Conservation (phyloP, 306 rosid genomes). For the Cicer yamashitae region DNA sequence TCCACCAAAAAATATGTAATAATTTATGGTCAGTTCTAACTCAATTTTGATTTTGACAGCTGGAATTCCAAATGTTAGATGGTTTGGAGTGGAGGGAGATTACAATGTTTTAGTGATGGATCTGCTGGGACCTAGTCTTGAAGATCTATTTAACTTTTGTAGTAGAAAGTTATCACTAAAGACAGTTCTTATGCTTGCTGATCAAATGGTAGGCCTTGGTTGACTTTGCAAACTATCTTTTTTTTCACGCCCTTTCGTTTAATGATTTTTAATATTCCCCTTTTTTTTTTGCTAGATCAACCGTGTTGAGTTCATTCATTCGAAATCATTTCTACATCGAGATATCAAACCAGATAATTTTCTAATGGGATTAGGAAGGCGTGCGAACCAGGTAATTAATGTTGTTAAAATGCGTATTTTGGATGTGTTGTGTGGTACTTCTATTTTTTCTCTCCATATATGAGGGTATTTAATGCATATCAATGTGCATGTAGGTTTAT, state of each 20-base stretch:
- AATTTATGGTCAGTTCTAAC: constrained; percentile 34
- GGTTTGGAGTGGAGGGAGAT: constrained; percentile 99
- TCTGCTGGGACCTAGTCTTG: constrained; percentile 98
- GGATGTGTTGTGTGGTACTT: constrained; percentile 3
- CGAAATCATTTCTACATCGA: constrained; percentile 91
- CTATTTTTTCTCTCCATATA: neutral
- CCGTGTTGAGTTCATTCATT: constrained; percentile 91
- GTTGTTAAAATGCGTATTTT: constrained; percentile 33
- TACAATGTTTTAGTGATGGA: constrained; percentile 95
- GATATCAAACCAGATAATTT: constrained; percentile 98
- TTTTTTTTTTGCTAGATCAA: constrained; percentile 62
- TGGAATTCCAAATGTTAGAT: constrained; percentile 89
- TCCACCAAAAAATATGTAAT: neutral
- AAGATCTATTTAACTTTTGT: constrained; percentile 94
- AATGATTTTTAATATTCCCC: neutral
- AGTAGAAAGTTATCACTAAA: constrained; percentile 90
- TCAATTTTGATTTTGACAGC: constrained; percentile 62
- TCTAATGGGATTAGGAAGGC: constrained; percentile 98
- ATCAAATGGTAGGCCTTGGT: constrained; percentile 79
- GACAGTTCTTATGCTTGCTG: constrained; percentile 96
- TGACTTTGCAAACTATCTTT: constrained; percentile 5
- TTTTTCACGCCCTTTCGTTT: neutral
- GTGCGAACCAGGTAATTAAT: constrained; percentile 82
- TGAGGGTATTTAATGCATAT: constrained; percentile 39
- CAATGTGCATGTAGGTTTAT: constrained; percentile 58